Conservation (phyloP, 306 rosid genomes). For the Carpinus viminea region DNA sequence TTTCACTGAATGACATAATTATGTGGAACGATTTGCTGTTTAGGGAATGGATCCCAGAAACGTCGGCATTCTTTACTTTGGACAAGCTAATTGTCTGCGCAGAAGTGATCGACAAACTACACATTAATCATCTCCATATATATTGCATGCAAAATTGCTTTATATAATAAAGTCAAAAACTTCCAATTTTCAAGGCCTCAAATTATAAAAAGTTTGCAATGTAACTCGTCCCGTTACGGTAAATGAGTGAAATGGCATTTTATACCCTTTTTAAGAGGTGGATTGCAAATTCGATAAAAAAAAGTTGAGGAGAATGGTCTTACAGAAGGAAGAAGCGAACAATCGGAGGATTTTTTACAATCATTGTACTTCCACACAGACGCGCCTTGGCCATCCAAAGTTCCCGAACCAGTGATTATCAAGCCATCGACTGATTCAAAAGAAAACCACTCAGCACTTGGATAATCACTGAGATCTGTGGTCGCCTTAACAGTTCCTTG, state of each 20-base stretch:
- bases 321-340: slow-evolving; percentile 55
- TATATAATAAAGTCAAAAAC: too few species aligned
- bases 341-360: slow-evolving; percentile 8
- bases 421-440: slow-evolving; percentile 39
- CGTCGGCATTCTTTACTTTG: slow-evolving; percentile 29
- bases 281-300: too few species aligned
- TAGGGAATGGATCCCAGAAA: slow-evolving; percentile 48
- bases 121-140: background rate
- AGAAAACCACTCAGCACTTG: slow-evolving; percentile 56
- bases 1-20: background rate
- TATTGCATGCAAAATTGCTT: too few species aligned
- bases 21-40: slow-evolving; percentile 60
- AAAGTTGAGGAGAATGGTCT: background rate
- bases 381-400: slow-evolving; percentile 70
- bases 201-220: too few species aligned
- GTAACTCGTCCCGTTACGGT: too few species aligned
- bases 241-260: too few species aligned
- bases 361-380: slow-evolving; percentile 39
- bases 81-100: slow-evolving; percentile 53
- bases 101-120: background rate
- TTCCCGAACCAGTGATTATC: slow-evolving; percentile 49
- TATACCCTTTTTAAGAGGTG: too few species aligned
- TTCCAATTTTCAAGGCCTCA: too few species aligned
- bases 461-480: slow-evolving; percentile 47
- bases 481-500: slow-evolving; percentile 46